Conservation (phyloP, 331 rosid genomes). For the Rhamnella rubrinervis region DNA sequence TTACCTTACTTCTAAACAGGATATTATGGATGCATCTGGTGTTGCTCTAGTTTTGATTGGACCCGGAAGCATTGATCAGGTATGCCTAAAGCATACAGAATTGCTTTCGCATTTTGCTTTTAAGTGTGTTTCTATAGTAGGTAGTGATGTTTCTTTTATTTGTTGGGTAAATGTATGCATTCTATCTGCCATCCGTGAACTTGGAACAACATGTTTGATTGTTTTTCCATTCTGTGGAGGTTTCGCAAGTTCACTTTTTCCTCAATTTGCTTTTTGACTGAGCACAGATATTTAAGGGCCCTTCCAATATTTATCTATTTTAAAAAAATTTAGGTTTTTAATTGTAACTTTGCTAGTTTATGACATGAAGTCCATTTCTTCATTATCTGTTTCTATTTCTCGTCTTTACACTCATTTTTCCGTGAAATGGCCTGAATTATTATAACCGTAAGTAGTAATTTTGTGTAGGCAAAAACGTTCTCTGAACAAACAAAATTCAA, state of each 20-base stretch:
- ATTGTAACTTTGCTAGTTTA: background rate
- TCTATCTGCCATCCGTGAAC: background rate
- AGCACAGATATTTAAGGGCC: background rate
- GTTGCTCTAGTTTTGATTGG: constrained; percentile 88
- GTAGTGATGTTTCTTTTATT: background rate
- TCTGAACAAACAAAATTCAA: constrained; percentile 70
- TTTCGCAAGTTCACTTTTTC: background rate
- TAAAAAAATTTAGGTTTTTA: background rate
- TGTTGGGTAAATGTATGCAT: background rate
- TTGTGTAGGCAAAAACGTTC: constrained; percentile 66
- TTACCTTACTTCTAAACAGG: constrained; percentile 42
- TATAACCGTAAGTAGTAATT: constrained; percentile 22
- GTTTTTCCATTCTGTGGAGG: background rate
- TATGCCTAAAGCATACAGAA: constrained; percentile 17
- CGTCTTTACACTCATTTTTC: background rate
- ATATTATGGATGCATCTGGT: constrained; percentile 75
- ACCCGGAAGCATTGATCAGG: constrained; percentile 91
- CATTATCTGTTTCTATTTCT: constrained; percentile 1
- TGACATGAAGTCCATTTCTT: background rate
- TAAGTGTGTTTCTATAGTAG: background rate
- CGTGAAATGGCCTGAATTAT: constrained; percentile 11
- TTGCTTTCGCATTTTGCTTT: background rate
- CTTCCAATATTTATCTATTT: background rate
- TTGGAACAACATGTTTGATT: background rate
- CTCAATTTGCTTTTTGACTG: background rate